Evolutionary conservation across 306 rosid species (phyloP).

Genomic region (Gastrolobium villosum): DNA sequence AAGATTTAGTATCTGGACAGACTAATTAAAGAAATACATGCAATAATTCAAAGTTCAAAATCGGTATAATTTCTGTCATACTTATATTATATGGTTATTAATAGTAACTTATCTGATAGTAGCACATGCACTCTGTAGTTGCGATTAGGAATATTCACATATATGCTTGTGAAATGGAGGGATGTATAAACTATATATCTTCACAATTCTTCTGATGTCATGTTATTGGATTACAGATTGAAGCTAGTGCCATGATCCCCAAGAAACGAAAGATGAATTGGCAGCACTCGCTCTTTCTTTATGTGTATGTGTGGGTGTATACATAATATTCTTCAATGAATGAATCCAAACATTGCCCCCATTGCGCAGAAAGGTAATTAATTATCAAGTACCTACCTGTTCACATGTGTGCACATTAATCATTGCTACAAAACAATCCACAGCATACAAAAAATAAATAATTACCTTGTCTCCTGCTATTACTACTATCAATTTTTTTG

Average conservation of each 20-base stretch:
- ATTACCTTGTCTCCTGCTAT: conserved; percentile 52
- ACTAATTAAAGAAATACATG: no score
- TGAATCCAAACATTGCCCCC: conserved; percentile 47
- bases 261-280: conserved; percentile 1
- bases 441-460: conserved; percentile 37
- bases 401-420: conserved; percentile 71
- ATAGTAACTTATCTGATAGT: no score
- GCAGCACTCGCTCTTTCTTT: background rate
- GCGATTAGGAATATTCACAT: background rate
- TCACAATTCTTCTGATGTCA: background rate
- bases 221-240: background rate
- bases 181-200: background rate
- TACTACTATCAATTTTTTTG: conserved; percentile 32
- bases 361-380: conserved; percentile 54
- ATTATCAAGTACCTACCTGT: conserved; percentile 54
- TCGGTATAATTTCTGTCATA: no score
- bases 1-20: background rate
- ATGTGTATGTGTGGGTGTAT: background rate
- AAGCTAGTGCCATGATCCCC: conserved; percentile 8
- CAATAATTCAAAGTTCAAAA: no score
- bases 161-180: background rate
- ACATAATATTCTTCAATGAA: background rate
- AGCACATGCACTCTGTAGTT: background rate
- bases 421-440: conserved; percentile 69
- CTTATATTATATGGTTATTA: no score